These are phyloP conservation scores for Malassezia furfur DNA, from an alignment of 1,284 basidiomycete genomes.

Conservation along the genomic window DNA sequence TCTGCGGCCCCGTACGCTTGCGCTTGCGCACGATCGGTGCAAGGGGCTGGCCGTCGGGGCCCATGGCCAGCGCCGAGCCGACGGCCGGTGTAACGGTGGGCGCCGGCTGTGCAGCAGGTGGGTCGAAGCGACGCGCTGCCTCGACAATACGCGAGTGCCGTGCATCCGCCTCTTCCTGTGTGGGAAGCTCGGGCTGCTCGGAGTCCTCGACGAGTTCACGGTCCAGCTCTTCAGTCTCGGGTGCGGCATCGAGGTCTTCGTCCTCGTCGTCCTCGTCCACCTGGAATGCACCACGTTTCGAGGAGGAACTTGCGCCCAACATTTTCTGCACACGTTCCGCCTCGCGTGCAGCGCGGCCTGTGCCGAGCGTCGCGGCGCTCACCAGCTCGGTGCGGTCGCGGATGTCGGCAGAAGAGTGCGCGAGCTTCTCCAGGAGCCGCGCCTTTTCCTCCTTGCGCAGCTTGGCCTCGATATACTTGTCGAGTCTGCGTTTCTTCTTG, in stretches of 20 bases:
- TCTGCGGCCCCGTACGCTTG: conserved; percentile 17
- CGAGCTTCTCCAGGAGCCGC: conserved; percentile 40
- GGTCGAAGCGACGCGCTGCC: conserved; percentile 9
- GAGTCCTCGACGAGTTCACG: conserved; percentile 1
- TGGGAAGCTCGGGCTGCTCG: neutral
- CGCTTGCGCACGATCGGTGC: conserved; percentile 29
- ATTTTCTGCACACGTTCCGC: conserved; percentile 32
- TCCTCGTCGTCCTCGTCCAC: conserved; percentile 35
- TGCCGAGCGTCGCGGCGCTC: conserved; percentile 42
- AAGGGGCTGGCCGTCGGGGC: conserved; percentile 30
- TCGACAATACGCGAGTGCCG: conserved; percentile 10
- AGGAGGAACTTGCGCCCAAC: neutral
- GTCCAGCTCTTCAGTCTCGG: conserved; percentile 20
- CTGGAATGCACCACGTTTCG: conserved; percentile 21
- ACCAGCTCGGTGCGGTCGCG: conserved; percentile 33
- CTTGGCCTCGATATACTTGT: conserved; percentile 46
- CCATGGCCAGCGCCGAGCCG: conserved; percentile 40
- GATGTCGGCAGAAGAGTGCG: conserved; percentile 35
- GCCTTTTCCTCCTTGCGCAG: conserved; percentile 45
- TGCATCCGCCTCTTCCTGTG: neutral
- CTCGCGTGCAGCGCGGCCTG: conserved; percentile 31
- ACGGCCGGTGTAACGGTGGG: neutral
- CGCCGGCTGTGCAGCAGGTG: neutral
- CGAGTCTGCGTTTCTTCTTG: conserved; percentile 48
- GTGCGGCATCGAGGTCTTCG: conserved; percentile 20